Base-by-base conservation (phyloP, 768 basidiomycete genomes). In the Boletellus ananas region DNA sequence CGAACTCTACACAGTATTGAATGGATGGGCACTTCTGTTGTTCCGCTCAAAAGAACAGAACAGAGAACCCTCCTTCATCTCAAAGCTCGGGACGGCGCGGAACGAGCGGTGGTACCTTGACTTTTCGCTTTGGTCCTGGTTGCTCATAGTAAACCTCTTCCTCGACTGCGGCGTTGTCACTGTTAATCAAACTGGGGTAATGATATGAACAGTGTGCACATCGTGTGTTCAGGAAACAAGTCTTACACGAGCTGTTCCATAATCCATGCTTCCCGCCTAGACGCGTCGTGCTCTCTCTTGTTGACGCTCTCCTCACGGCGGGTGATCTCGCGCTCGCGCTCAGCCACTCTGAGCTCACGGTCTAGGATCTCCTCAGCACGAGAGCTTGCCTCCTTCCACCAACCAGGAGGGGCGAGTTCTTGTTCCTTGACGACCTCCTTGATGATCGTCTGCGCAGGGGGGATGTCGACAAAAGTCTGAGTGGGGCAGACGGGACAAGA, bases 211-310 rank as follows among this genome's bases (percentile, higher is more conserved):
- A 14, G 45, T 6, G 12, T 34, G n/a, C 18, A 20, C 25, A 1
- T 6, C 29, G 9, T 11, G 16, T 17, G 14, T 6, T 8, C 6
- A 23, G 20, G 4, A 10, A 37, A 34, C 9, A 0, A 55, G 21
- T 74, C 84, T 57, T 74, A 93, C 91, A 89, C 83, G 33, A 93
- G 80, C 60, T 93, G 90, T 55, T 93, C 91, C 90, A 93, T 91
- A 60, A 93, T 91, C 90, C 90, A 93, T 25, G 73, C 77, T 66
- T 93, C 90, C 50, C 90, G 89, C 58, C 90, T 80, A 43, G 89
- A 83, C 47, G 90, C 88, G 61, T 93, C 90, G 36, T 90, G 86
- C 64, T 93, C 90, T 48, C 90, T 76, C 49, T 87, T 85, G 62
- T 92, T 92, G 53, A 92, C 83, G 43, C 74, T 79, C 63, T 93